A percentile compares a stretch with the other conserved stretches of the same genome.
These are phyloP conservation scores for Epichloe festucae DNA, from an alignment of 2,329 filamentous ascomycete species.

Conservation along the genomic window DNA sequence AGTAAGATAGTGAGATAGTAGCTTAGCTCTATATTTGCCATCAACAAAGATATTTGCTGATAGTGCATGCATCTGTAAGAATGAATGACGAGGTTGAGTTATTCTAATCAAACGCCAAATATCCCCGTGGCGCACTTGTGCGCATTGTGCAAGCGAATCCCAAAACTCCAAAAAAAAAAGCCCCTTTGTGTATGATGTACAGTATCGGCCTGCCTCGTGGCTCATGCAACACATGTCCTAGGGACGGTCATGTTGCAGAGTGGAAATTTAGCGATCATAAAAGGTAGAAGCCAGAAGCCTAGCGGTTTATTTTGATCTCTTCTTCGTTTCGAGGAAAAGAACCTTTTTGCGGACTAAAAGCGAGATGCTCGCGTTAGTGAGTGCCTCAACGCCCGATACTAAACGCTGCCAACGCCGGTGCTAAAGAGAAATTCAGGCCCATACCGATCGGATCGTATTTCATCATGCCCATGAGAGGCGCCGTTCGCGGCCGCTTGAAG, in stretches of 20 bases:
- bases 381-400: not conserved
- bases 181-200: conserved; percentile 16
- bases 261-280: not conserved
- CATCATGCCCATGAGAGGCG: conserved; percentile 85
- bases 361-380: not conserved
- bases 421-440: conserved; percentile 1
- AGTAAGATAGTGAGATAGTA: not conserved
- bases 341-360: conserved; percentile 86
- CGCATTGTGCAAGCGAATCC: conserved; percentile 5
- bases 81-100: not conserved
- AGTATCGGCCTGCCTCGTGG: conserved; percentile 5
- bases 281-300: not conserved
- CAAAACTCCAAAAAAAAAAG: conserved; percentile 19
- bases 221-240: not conserved
- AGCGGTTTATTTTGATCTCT: conserved; percentile 45
- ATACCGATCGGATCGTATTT: conserved; percentile 97
- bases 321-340: conserved; percentile 86
- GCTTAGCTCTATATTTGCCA: conserved; percentile 1
- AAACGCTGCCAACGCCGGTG: not conserved
- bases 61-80: not conserved
- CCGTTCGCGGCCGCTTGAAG: conserved; percentile 65
- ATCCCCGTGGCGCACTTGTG: not conserved
- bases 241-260: not conserved
- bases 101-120: not conserved
- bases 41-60: not conserved